A percentile compares a stretch with the other conserved stretches of the same genome.
phyloP scores from a whole-genome alignment of 805 yeast genomes.

The Osmozyma mogii region DNA sequence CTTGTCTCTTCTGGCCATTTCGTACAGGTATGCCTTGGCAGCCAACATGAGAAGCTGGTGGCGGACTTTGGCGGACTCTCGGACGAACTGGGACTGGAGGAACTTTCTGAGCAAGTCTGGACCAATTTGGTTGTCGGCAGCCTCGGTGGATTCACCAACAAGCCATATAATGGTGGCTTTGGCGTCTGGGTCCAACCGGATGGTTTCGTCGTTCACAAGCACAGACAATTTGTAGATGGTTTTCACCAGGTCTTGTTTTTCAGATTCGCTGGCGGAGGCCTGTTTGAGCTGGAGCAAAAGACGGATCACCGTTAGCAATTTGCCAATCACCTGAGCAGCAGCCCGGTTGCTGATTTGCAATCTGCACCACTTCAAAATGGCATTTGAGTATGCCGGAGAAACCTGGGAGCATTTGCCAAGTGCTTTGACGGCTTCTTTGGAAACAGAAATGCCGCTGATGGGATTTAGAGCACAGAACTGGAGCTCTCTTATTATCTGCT shows the following conservation, averaged over 20 bases:
- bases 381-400: conserved; percentile 41
- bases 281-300: conserved; percentile 54
- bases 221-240: conserved; percentile 44
- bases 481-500: conserved; percentile 50
- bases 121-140: conserved; percentile 37
- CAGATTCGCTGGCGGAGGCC: conserved; percentile 9
- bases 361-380: conserved; percentile 59
- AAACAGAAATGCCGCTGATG: conserved; percentile 12
- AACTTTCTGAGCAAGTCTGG: conserved; percentile 69
- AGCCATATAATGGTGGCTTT: conserved; percentile 85
- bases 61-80: conserved; percentile 52
- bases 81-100: conserved; percentile 40
- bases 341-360: conserved; percentile 29
- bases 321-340: conserved; percentile 37
- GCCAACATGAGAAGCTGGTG: conserved; percentile 66
- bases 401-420: conserved; percentile 52
- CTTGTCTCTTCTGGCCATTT: conserved; percentile 30
- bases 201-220: conserved; percentile 6
- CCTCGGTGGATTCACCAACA: conserved; percentile 66
- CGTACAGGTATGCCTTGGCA: conserved; percentile 59
- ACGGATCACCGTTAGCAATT: conserved; percentile 65
- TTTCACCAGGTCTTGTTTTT: conserved; percentile 32
- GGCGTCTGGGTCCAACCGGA: conserved; percentile 37
- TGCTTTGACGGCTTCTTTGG: conserved; percentile 48
- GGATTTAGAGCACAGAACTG: conserved; percentile 43